Evolutionary conservation across 2,329 filamentous ascomycete genomes (phyloP).

Genomic region (Pyricularia grisea): DNA sequence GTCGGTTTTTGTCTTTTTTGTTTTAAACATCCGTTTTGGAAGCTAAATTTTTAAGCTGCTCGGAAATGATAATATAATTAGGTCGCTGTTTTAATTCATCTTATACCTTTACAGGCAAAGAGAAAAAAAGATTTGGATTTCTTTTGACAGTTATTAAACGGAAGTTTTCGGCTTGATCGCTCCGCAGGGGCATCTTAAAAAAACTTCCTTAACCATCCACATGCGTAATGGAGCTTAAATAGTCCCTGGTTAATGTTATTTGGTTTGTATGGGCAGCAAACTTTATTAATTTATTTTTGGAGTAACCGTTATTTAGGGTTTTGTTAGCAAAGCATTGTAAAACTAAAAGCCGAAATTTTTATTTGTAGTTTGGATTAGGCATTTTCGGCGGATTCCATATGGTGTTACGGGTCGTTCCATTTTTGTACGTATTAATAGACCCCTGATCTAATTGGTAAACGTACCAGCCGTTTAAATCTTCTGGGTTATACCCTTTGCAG

Average conservation of each 20-base stretch:
- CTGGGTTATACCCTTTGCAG: not conserved
- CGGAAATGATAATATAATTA: not conserved
- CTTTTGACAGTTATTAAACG: not conserved
- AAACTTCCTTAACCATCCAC: not conserved
- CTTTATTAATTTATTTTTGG: not conserved
- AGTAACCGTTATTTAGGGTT: not conserved
- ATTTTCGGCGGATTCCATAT: not conserved
- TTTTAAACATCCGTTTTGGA: not conserved
- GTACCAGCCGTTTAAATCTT: not conserved
- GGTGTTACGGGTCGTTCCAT: not conserved
- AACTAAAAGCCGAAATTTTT: not conserved
- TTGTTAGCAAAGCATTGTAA: not conserved
- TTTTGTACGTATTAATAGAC: not conserved
- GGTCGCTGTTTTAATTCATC: not conserved
- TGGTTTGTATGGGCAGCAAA: no score
- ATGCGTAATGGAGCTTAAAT: no score
- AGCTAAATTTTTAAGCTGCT: no score
- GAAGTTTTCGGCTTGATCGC: not conserved
- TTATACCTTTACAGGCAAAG: not conserved
- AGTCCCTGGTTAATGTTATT: no score
- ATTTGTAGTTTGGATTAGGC: slow-evolving; percentile 1
- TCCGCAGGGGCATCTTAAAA: not conserved
- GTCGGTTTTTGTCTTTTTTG: not conserved
- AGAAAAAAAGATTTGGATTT: not conserved
- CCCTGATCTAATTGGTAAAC: not conserved